Base-by-base conservation (phyloP, 441 rosid species). In the Eutrema salsugineum region DNA sequence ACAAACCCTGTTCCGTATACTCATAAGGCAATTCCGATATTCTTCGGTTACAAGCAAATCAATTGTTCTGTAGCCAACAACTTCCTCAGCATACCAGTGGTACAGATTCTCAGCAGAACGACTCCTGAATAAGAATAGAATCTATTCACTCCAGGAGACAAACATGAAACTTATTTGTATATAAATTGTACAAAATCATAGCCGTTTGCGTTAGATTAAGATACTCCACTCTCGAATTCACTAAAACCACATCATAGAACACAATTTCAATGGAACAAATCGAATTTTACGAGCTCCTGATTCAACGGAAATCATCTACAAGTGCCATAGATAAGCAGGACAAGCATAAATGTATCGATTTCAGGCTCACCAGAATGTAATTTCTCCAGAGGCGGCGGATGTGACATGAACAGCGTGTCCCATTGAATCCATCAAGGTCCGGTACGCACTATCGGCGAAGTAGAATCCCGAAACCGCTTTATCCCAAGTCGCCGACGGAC, bases 401-500 rank as follows among this genome's bases (percentile, higher is more conserved):
- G 85, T 84, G 0, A 93, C 91, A 42, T 84, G 80, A 76, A 91
- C 78, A 27, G 96, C 97, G 22, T 85, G 91, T 3, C 97, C 97
- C 56, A 93, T 75, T 15, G 86, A 85, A 61, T 93, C 96, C 82
- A 93, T 77, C 48, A 89, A 80, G 6, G 82, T 80, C 85, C 81
- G 84, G 36, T 84, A 85, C 22, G 88, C 92, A 62, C 79, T 78
- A 36, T 85, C 86, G 1, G 76, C 48, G 0, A 51, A 50, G 80
- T 84, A 88, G 65, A 58, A 73, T 5, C 94, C 94, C 0, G 89
- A 82, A 44, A 83, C 16, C 0, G 56, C 61, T 11, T 73, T 81
- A 64, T 33, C 28, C 17, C 71, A 58, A 11, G 82, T 70, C 63
- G 73, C 86, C 6, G 83, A 32, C 66, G 75, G 60, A 61, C 30